phyloP scores from a whole-genome alignment of 495 filamentous ascomycete species.

The Patellaria atrata region DNA sequence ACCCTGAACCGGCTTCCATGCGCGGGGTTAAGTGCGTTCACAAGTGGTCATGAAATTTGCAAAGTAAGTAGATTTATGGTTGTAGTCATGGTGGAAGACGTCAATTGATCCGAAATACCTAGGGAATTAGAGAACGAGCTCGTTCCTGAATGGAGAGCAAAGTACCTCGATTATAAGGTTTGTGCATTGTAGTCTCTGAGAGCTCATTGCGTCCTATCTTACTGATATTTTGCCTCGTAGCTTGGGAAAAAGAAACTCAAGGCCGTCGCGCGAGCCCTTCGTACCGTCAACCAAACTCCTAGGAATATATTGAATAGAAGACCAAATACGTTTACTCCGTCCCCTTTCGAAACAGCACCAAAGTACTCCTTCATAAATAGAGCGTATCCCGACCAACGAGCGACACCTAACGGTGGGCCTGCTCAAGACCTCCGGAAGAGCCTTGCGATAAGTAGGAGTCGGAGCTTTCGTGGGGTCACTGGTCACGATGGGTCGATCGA shows the following conservation, averaged over 20 bases:
- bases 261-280: conserved; percentile 54
- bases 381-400: conserved; percentile 1
- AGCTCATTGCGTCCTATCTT: not conserved
- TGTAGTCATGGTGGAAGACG: too few relatives aligned
- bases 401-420: not conserved
- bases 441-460: conserved; percentile 10
- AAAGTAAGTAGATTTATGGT: conserved; percentile 14
- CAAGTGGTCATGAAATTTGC: conserved; percentile 22
- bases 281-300: conserved; percentile 43
- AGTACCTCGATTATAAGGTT: conserved; percentile 87
- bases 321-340: conserved; percentile 11
- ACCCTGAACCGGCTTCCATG: too few relatives aligned
- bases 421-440: conserved; percentile 9
- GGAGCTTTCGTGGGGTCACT: too few relatives aligned
- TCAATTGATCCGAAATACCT: not conserved
- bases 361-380: conserved; percentile 23
- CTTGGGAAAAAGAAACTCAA: conserved; percentile 84
- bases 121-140: conserved; percentile 75
- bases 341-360: conserved; percentile 29
- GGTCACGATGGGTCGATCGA: too few relatives aligned
- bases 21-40: too few relatives aligned
- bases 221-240: conserved; percentile 21
- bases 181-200: conserved; percentile 1
- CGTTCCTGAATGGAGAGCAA: conserved; percentile 83
- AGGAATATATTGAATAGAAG: conserved; percentile 25